Conservation (phyloP, 345 rosid species). For the Kandelia obovata region DNA sequence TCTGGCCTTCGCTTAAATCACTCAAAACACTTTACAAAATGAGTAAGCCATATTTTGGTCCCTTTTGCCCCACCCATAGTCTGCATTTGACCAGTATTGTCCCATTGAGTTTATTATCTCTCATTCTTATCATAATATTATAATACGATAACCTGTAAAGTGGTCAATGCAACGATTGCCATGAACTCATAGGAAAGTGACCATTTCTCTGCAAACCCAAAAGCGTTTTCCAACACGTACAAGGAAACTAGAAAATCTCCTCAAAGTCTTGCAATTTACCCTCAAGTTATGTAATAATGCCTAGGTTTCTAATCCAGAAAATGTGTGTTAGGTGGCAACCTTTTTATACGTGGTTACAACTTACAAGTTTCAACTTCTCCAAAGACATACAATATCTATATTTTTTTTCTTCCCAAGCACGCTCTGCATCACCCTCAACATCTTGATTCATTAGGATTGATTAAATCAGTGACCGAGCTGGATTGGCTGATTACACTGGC, state of each 20-base stretch:
- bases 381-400: no score
- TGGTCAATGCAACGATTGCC: neutral
- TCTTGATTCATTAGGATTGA: neutral
- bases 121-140: no score
- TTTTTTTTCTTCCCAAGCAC: neutral
- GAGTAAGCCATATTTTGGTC: no score
- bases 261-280: neutral
- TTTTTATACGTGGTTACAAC: neutral
- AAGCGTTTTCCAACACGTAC: neutral
- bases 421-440: neutral
- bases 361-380: neutral
- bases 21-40: no score
- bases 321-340: neutral
- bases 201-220: no score
- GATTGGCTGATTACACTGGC: no score
- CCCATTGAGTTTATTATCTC: no score
- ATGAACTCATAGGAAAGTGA: neutral
- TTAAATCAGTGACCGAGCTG: no score
- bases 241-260: neutral
- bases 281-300: neutral
- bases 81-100: no score
- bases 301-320: neutral
- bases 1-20: no score
- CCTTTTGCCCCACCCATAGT: no score
- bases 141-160: no score